Evolutionary conservation across 2,329 filamentous ascomycete species (phyloP), one percentile per base, ranked within the genome.

Genomic region (Stylonectria norvegica): DNA sequence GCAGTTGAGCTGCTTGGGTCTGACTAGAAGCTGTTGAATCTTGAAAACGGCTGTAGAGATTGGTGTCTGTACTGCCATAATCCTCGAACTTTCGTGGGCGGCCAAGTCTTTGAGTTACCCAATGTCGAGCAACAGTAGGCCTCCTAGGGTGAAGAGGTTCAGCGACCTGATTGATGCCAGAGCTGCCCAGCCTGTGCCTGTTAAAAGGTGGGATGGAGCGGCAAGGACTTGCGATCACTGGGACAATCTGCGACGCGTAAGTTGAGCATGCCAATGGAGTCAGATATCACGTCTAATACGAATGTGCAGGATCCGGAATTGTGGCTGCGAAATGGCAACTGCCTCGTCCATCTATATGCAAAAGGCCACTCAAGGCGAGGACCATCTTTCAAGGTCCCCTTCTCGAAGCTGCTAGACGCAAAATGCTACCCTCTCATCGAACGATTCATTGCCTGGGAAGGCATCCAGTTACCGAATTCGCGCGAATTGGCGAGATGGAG

Each of bases 281-380:
- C 12, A 9, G 25, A 30, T 30, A 15, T 15, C 1, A 11, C 8
- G 23, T 18, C 8, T 35, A 25, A 27, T 20, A n/a, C 2, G 32
- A 11, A 8, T 23, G 12, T 37, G 28, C 23, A 89, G 85, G 86
- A 90, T 51, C 69, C 76, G 3, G 85, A 89, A 49, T 68, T 91
- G 3, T 90, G 82, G 82, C 72, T 74, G 45, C 69, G 73, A 9
- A 65, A 81, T 47, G 85, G 82, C 11, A 79, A 89, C 56, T 89
- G 85, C 53, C 70, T 80, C 12, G 72, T 90, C 2, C 74, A 89
- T 60, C 69, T 90, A 0, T 82, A 86, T 53, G 75, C 66, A n/a
- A 71, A 73, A 47, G 82, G 81, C 27, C 76, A 79, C 40, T 86
- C 83, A 3, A 73, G 71, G 42, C 69, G 79, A 50, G 81, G 81